Evolutionary conservation across 2,329 filamentous ascomycete genomes (phyloP).

Genomic region (Cercospora sp.): DNA sequence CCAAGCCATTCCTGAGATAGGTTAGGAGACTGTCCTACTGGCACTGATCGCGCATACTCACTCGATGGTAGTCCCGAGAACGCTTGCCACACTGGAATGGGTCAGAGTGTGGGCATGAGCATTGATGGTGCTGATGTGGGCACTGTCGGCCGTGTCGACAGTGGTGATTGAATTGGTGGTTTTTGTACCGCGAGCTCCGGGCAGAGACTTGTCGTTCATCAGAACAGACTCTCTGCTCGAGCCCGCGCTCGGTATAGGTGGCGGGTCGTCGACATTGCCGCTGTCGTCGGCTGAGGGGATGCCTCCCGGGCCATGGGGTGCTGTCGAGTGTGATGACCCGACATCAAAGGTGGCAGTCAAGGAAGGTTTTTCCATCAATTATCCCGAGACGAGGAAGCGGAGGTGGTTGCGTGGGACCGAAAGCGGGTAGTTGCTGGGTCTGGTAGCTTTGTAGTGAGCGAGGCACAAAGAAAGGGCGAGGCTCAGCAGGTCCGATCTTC

Average conservation of each 20-base stretch:
- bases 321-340: slow-evolving; percentile 27
- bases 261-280: slow-evolving; percentile 34
- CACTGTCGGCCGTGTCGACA: slow-evolving; percentile 20
- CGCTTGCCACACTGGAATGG: slow-evolving; percentile 21
- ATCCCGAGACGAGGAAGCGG: slow-evolving; percentile 8
- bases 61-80: slow-evolving; percentile 27
- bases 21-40: slow-evolving; percentile 6
- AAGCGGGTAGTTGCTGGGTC: not conserved
- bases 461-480: slow-evolving; percentile 15
- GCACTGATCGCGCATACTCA: slow-evolving; percentile 15
- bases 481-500: slow-evolving; percentile 4
- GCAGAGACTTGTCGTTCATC: slow-evolving; percentile 31
- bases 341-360: slow-evolving; percentile 25
- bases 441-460: not conserved
- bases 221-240: slow-evolving; percentile 30
- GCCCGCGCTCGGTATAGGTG: slow-evolving; percentile 37
- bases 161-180: slow-evolving; percentile 23
- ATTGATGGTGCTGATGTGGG: slow-evolving; percentile 23
- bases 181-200: slow-evolving; percentile 32
- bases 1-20: slow-evolving; percentile 29
- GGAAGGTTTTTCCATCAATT: slow-evolving; percentile 35
- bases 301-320: slow-evolving; percentile 27
- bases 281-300: slow-evolving; percentile 28
- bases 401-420: slow-evolving; percentile 15
- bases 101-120: slow-evolving; percentile 28